These are phyloP conservation scores for Globisporangium spiculum DNA, from an alignment of 352 stramenopile species.

Conservation along the genomic window DNA sequence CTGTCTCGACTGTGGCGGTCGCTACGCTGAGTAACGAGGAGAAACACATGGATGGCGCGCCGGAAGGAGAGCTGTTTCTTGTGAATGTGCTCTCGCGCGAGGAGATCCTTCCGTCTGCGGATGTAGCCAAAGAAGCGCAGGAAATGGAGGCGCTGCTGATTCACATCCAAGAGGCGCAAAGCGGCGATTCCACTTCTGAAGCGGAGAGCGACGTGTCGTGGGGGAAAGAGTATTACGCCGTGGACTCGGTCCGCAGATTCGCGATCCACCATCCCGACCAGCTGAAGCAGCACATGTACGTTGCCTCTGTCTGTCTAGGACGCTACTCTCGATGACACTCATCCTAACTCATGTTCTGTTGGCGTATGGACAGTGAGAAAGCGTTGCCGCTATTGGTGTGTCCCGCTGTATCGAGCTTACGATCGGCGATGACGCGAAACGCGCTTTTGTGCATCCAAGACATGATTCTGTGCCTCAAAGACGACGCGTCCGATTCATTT, in stretches of 20 bases:
- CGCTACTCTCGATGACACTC: not conserved
- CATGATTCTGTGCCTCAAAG: constrained; percentile 33
- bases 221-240: constrained; percentile 37
- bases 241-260: constrained; percentile 45
- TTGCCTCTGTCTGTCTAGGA: constrained; percentile 1
- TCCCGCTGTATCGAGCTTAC: constrained; percentile 52
- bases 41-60: constrained; percentile 42
- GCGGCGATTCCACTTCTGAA: not conserved
- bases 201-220: constrained; percentile 25
- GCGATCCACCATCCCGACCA: constrained; percentile 33
- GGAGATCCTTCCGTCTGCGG: constrained; percentile 38
- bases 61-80: constrained; percentile 54
- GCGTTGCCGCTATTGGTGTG: constrained; percentile 40
- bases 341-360: not conserved
- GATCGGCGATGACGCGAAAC: constrained; percentile 63
- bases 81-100: constrained; percentile 46
- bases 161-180: constrained; percentile 10
- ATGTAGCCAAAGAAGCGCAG: constrained; percentile 29
- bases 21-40: constrained; percentile 28
- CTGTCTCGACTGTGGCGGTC: constrained; percentile 8
- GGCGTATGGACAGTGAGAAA: constrained; percentile 1
- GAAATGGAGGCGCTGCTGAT: constrained; percentile 34
- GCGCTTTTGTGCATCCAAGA: constrained; percentile 68
- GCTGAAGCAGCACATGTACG: constrained; percentile 31
- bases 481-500: constrained; percentile 29